Evolutionary conservation across 345 rosid genomes (phyloP), one percentile per base, ranked within the genome.

Genomic region (Abelmoschus esculentus): DNA sequence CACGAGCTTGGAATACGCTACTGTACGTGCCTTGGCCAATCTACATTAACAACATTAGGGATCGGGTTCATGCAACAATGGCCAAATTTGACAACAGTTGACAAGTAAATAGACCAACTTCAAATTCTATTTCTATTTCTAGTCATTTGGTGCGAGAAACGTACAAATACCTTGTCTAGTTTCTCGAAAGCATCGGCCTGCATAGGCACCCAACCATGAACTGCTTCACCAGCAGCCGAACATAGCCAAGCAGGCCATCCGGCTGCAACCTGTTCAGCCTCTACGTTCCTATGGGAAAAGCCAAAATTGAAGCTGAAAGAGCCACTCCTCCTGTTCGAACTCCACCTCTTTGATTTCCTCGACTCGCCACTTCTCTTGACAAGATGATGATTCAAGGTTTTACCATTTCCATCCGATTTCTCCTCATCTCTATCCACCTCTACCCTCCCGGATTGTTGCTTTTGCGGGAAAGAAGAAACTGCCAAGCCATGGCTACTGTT

Each of bases 11-110:
- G 70, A 86, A 90, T 57, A 89, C 96, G 12, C 87, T 89, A 79
- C 96, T 89, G 74, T 89, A 89, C 59, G 96, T 89, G 10, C 96
- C 96, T 83, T 89, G 96, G 78, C 92, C 96, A 76, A 89, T 84
- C 96, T 89, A 77, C 19, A 69, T 28, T 4, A 32, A 81, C n/a
- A 34, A 58, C 32, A 31, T 31, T 4, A 31, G 32, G 32, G 32
- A 31, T 2, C 32, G 3, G 32, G 3, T 31, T 31, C 32, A 31
- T 4, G 4, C 4, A 4, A 31, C 32, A 31, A 31, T 31, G 32
- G 32, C 32, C 32, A 31, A 31, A 31, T 31, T 31, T 4, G 32
- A 31, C 32, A 31, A 31, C 32, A 31, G 3, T 31, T 31, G 32
- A 31, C 32, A 31, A 31, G 2, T 31, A 31, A 31, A 31, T 4